Evolutionary conservation across 2,329 filamentous ascomycete genomes (phyloP).

Genomic region (Colletotrichum spinosum): DNA sequence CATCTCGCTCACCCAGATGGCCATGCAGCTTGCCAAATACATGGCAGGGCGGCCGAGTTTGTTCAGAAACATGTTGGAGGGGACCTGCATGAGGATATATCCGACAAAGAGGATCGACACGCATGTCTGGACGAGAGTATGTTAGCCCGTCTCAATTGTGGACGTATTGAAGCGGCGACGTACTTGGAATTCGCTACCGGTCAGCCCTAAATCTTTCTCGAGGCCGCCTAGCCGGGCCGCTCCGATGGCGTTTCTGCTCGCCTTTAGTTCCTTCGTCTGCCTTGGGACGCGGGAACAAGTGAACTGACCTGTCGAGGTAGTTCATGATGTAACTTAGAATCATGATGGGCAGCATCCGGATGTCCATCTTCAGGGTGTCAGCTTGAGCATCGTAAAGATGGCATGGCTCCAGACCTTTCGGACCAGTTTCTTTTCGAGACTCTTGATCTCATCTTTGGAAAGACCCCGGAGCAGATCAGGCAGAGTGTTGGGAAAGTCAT

Average conservation of each 20-base stretch:
- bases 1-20: conserved; percentile 44
- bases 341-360: conserved; percentile 73
- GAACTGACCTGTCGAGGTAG: conserved; percentile 62
- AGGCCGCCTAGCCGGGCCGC: conserved; percentile 63
- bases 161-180: conserved; percentile 36
- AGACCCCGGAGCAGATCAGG: conserved; percentile 18
- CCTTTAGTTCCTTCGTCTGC: neutral
- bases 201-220: conserved; percentile 48
- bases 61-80: conserved; percentile 38
- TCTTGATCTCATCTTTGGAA: conserved; percentile 39
- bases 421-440: conserved; percentile 66
- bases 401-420: conserved; percentile 62
- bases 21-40: conserved; percentile 35
- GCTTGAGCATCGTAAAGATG: too few species aligned
- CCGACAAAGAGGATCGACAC: conserved; percentile 39
- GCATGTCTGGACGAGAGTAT: conserved; percentile 40
- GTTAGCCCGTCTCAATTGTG: conserved; percentile 30
- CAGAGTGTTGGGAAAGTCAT: neutral
- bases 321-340: conserved; percentile 79
- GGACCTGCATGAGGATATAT: conserved; percentile 46
- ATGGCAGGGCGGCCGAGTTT: conserved; percentile 41
- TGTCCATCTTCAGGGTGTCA: conserved; percentile 51
- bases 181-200: conserved; percentile 50
- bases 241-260: conserved; percentile 56
- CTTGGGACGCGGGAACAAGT: neutral